A percentile compares a stretch with the other conserved stretches of the same genome.
These are phyloP conservation scores for Carallia brachiata DNA, from an alignment of 345 rosid species.

Conservation along the genomic window DNA sequence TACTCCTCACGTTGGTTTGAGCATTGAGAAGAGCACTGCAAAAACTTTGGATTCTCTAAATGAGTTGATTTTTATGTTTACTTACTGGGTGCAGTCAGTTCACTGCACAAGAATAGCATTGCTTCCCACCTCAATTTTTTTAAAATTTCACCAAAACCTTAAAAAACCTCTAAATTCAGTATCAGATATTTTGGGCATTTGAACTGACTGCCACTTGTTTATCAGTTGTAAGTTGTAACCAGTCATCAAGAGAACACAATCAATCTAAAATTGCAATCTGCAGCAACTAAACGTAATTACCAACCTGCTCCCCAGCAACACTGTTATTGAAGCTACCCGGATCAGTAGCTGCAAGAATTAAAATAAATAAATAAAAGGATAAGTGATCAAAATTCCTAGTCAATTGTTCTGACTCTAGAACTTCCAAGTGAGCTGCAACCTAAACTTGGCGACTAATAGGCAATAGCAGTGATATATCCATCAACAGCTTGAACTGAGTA, in stretches of 20 bases:
- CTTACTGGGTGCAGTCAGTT: too few relatives aligned
- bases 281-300: constrained; percentile 7
- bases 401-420: neutral
- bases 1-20: too few relatives aligned
- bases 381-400: neutral
- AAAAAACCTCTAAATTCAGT: neutral
- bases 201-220: neutral
- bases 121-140: too few relatives aligned
- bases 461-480: neutral
- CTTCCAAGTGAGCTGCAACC: neutral
- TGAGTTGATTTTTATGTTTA: too few relatives aligned
- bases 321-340: constrained; percentile 84
- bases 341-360: constrained; percentile 52
- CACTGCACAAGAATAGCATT: too few relatives aligned
- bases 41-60: too few relatives aligned
- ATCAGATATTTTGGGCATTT: neutral
- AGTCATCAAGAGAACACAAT: neutral
- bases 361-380: constrained; percentile 18
- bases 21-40: too few relatives aligned
- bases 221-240: neutral
- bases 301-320: constrained; percentile 82
- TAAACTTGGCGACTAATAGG: neutral
- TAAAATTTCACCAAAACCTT: too few relatives aligned
- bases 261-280: constrained; percentile 1
- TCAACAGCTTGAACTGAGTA: too few relatives aligned